Evolutionary conservation across 805 yeast species (phyloP).

Genomic region (Allodekkera sacchari): DNA sequence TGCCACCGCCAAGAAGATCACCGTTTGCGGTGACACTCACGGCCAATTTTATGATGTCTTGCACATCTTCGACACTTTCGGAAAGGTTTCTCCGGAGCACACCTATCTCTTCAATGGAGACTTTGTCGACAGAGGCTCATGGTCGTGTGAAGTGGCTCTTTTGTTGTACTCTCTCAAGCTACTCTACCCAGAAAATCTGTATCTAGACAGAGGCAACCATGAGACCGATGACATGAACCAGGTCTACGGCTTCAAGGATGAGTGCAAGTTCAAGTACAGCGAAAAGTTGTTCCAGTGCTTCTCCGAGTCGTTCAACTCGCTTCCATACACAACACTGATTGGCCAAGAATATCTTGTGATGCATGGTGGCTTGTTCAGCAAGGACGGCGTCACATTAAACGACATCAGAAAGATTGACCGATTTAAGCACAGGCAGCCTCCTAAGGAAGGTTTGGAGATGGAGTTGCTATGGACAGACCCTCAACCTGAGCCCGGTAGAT

Average conservation of each 20-base stretch:
- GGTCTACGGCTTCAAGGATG: constrained; percentile 94
- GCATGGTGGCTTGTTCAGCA: constrained; percentile 93
- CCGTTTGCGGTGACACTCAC: constrained; percentile 96
- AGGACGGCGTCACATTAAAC: constrained; percentile 59
- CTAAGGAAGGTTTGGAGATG: constrained; percentile 89
- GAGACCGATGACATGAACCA: constrained; percentile 96
- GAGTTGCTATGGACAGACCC: constrained; percentile 98
- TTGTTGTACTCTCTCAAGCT: constrained; percentile 70
- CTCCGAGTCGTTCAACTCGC: constrained; percentile 73
- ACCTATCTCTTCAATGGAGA: constrained; percentile 90
- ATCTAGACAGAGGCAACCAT: constrained; percentile 89
- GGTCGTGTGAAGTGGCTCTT: constrained; percentile 96
- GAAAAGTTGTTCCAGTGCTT: constrained; percentile 75
- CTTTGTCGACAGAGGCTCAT: constrained; percentile 95
- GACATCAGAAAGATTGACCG: constrained; percentile 70
- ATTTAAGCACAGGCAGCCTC: constrained; percentile 67
- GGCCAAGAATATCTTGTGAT: constrained; percentile 75
- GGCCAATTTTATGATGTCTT: constrained; percentile 92
- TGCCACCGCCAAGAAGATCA: constrained; percentile 41
- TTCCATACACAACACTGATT: constrained; percentile 81
- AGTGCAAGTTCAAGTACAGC: constrained; percentile 83
- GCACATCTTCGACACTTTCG: constrained; percentile 68
- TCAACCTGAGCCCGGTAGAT: constrained; percentile 65
- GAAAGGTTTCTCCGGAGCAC: constrained; percentile 59
- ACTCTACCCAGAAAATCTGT: constrained; percentile 60